Evolutionary conservation across 192 early-diverging fungal genomes (phyloP), one percentile per base, ranked within the genome.

Genomic region (Helicostylum pulchrum): DNA sequence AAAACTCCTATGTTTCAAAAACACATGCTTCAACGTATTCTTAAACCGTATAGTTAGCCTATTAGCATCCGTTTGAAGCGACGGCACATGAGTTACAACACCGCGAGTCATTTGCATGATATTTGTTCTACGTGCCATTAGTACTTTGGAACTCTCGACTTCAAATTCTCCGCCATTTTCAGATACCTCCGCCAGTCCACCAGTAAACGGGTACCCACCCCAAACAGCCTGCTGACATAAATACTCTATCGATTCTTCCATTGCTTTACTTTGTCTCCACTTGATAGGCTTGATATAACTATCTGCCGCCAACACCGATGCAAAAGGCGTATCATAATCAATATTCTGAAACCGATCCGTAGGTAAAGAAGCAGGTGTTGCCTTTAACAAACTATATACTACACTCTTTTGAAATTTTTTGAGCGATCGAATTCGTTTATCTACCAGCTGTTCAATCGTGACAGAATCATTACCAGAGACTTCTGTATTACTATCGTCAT

Each of bases 121-220:
- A 17, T 66, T 72, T 36, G 74, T 64, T 15, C 76, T 53, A 23
- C 78, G 72, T n/a, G 76, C 59, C 20, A 77, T 64, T 53, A 78
- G 71, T 4, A 78, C 57, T 46, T 71, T 68, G 30, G 73, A 64
- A 39, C 68, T 66, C 23, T 81, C 79, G 0, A 74, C 76, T 17
- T 76, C 74, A 11, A 77, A 46, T 36, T 78, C 79, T 4, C 79
- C 79, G 6, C 73, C 74, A 10, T 64, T 64, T 9, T 66, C 70
- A 0, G 72, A 67, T 4, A 72, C 65, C 14, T 80, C 79, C 30
- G 74, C 69, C 12, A 71, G 60, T 2, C 76, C 76, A 15, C 76
- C 76, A 1, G 65, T 30, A 61, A 80, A 80, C 14, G 79, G 79
- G 64, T 80, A 80, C 0, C 74, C 79, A 7, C 79, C 79, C 21